Evolutionary conservation across 2,329 filamentous ascomycete genomes (phyloP).

Genomic region (Xylariales sp.): DNA sequence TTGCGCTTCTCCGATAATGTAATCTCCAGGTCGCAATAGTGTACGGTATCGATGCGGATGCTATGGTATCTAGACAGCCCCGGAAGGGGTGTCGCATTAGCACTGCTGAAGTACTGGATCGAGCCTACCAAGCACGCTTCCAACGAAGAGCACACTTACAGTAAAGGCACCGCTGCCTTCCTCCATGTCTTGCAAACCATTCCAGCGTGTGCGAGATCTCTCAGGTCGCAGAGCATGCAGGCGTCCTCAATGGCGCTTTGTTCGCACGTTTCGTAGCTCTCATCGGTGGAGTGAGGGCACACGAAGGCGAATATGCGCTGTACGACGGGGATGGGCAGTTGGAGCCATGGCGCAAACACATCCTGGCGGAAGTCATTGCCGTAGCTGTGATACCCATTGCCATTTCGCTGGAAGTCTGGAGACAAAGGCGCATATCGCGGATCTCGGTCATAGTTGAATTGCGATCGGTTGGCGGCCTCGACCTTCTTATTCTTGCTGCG

Average conservation of each 20-base stretch:
- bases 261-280: slow-evolving; percentile 78
- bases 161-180: slow-evolving; percentile 39
- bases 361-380: slow-evolving; percentile 5
- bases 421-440: slow-evolving; percentile 6
- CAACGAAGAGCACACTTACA: slow-evolving; percentile 56
- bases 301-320: slow-evolving; percentile 75
- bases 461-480: slow-evolving; percentile 13
- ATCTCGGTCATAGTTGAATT: slow-evolving; percentile 18
- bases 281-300: slow-evolving; percentile 77
- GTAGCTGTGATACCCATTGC: slow-evolving; percentile 16
- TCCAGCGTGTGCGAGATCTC: slow-evolving; percentile 78
- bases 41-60: slow-evolving; percentile 88
- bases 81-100: no score
- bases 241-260: slow-evolving; percentile 71
- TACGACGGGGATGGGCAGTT: slow-evolving; percentile 66
- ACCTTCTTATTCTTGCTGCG: slow-evolving; percentile 25
- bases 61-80: slow-evolving; percentile 85
- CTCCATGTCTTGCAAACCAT: slow-evolving; percentile 72
- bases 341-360: slow-evolving; percentile 26
- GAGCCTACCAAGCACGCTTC: no score
- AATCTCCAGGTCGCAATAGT: slow-evolving; percentile 88
- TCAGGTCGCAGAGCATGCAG: slow-evolving; percentile 91
- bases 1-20: slow-evolving; percentile 75
- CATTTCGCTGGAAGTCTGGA: slow-evolving; percentile 5
- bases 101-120: no score